Conservation (phyloP, 2,329 filamentous ascomycete species). For the Monilinia polystroma region DNA sequence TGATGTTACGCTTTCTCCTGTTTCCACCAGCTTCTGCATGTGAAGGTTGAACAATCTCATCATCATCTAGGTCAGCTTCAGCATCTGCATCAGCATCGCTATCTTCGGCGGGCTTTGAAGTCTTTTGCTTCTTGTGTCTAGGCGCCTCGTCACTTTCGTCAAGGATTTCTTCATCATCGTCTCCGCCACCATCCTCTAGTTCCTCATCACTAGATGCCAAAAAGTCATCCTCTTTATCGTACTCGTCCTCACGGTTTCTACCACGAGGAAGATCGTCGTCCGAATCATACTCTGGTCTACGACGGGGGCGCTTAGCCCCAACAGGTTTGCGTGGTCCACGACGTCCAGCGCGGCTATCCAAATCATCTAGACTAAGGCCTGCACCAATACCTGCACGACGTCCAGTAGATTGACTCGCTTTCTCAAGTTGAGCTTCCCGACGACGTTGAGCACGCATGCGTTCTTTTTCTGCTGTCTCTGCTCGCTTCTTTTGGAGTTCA, state of each 20-base stretch:
- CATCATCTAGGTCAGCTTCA: slow-evolving; percentile 55
- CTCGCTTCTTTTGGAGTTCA: slow-evolving; percentile 70
- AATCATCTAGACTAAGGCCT: slow-evolving; percentile 65
- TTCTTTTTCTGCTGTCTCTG: slow-evolving; percentile 73
- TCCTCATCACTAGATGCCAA: slow-evolving; percentile 75
- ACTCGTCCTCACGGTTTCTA: slow-evolving; percentile 64
- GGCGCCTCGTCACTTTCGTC: slow-evolving; percentile 45
- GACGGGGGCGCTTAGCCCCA: slow-evolving; percentile 53
- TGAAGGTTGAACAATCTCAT: slow-evolving; percentile 42
- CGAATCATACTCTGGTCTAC: slow-evolving; percentile 68
- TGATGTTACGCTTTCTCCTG: slow-evolving; percentile 54
- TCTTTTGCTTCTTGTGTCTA: slow-evolving; percentile 40
- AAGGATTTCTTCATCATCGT: slow-evolving; percentile 43
- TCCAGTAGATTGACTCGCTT: slow-evolving; percentile 45
- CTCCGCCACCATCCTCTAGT: slow-evolving; percentile 57
- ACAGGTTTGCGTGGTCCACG: slow-evolving; percentile 53
- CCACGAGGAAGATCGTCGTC: slow-evolving; percentile 67
- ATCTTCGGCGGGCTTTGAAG: slow-evolving; percentile 43
- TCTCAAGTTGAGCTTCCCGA: slow-evolving; percentile 65
- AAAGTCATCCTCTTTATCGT: slow-evolving; percentile 78
- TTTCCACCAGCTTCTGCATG: slow-evolving; percentile 39
- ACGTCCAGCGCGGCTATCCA: slow-evolving; percentile 61
- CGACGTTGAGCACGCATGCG: slow-evolving; percentile 64
- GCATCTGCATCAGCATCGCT: slow-evolving; percentile 52
- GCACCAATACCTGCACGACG: slow-evolving; percentile 47